phyloP scores from a whole-genome alignment of 2,329 filamentous ascomycete genomes.

The Apiospora saccharicola region DNA sequence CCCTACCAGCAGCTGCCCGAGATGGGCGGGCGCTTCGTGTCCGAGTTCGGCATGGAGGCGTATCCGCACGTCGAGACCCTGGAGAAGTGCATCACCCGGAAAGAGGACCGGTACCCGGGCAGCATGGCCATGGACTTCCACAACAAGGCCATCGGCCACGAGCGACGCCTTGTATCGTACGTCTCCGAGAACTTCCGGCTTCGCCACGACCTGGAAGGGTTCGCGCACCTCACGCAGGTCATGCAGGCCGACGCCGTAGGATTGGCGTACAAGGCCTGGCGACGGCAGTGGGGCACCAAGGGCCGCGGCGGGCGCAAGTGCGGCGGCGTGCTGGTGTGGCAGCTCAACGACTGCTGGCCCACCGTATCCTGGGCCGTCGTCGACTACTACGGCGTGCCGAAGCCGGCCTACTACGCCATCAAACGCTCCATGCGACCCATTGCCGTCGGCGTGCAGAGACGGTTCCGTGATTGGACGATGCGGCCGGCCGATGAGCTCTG shows the following conservation, averaged over 20 bases:
- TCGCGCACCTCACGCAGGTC: constrained; percentile 63
- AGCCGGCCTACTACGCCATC: constrained; percentile 67
- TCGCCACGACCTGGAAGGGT: constrained; percentile 49
- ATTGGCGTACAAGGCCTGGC: constrained; percentile 62
- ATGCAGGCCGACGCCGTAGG: constrained; percentile 61
- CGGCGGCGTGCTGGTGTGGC: constrained; percentile 72
- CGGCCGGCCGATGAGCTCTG: constrained; percentile 49
- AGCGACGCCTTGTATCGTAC: constrained; percentile 77
- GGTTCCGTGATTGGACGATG: constrained; percentile 53
- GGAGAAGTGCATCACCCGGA: constrained; percentile 65
- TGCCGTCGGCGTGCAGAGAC: constrained; percentile 62
- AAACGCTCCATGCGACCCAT: constrained; percentile 64
- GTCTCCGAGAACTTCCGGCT: constrained; percentile 77
- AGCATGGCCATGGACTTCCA: constrained; percentile 81
- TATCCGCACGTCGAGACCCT: constrained; percentile 80
- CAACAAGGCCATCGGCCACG: constrained; percentile 81
- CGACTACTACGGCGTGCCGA: constrained; percentile 70
- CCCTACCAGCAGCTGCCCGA: constrained; percentile 79
- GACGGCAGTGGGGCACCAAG: constrained; percentile 67
- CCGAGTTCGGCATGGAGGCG: constrained; percentile 84
- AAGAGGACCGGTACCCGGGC: constrained; percentile 65
- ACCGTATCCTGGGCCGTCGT: constrained; percentile 71
- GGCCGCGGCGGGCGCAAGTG: constrained; percentile 63
- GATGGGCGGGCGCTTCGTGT: constrained; percentile 78
- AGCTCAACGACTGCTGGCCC: constrained; percentile 76